These are phyloP conservation scores for Calonectria pseudoreteaudii DNA, from an alignment of 2,329 filamentous ascomycete species.

Conservation along the genomic window DNA sequence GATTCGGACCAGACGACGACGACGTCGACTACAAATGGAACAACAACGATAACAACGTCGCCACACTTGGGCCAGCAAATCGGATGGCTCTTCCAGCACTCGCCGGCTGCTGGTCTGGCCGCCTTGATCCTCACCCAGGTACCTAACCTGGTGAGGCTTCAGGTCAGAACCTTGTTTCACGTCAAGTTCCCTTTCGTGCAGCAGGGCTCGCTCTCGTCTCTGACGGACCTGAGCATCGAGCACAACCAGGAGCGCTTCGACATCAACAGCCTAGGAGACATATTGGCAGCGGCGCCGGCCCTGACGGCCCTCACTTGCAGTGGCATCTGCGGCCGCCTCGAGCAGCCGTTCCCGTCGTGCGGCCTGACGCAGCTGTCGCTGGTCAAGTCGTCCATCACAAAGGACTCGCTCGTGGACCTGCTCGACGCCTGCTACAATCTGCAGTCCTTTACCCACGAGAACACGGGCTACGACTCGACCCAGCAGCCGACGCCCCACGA, in stretches of 20 bases:
- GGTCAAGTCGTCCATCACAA: not conserved
- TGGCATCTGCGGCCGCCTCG: not conserved
- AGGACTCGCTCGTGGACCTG: not conserved
- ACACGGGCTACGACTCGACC: not conserved
- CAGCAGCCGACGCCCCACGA: not conserved
- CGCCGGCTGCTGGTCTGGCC: not conserved
- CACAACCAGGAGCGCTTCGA: constrained; percentile 1
- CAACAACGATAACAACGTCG: too few relatives aligned
- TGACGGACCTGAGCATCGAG: not conserved
- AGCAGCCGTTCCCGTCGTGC: not conserved
- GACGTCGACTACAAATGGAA: too few relatives aligned
- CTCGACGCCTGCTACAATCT: not conserved
- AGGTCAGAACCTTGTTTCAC: not conserved
- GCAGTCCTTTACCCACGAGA: not conserved
- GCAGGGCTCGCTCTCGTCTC: not conserved
- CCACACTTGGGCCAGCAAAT: not conserved
- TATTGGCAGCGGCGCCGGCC: not conserved
- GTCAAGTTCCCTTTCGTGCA: not conserved
- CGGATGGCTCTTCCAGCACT: not conserved
- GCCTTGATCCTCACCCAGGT: not conserved
- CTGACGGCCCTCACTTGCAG: not conserved
- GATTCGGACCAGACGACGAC: not conserved
- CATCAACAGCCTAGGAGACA: not conserved
- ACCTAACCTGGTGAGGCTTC: not conserved
- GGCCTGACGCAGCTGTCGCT: not conserved